Evolutionary conservation across 2,329 filamentous ascomycete genomes (phyloP), one percentile per base, ranked within the genome.

Genomic region (Paraconiothyrium brasiliense): DNA sequence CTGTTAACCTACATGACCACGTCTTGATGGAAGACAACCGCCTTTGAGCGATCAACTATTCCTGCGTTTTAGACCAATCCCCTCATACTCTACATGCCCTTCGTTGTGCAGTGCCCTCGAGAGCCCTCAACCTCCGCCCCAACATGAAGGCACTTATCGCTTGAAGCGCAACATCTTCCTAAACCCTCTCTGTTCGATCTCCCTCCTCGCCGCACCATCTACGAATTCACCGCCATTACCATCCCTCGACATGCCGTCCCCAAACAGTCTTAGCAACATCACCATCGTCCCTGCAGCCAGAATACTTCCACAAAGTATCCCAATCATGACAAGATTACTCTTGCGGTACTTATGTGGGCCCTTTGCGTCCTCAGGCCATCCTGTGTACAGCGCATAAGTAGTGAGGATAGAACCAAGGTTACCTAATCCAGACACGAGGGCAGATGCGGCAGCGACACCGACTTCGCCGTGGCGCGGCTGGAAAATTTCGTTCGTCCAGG

Each of bases 401-500:
- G 92, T 97, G 58, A 92, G 85, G 61, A 97, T 91, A 71, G 90
- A 93, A 34, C 93, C 93, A 20, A 96, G 82, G 72, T 97, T 97
- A 0, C 93, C 93, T 43, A 96, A 84, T 0, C 93, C 93, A 0
- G 92, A 95, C 0, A 97, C 93, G 11, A 97, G 84, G 2, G 93
- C 93, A 1, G 91, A 89, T 0, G 93, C 93, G 14, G 93, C 91
- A 4, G 93, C 93, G 7, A 97, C 93, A 58, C 93, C 93, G 24
- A 97, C 92, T 78, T 97, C 93, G 50, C 93, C 92, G 73, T 97
- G 93, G 13, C 93, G 90, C 35, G 87, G 86, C 80, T 97, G 93
- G 83, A 97, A 97, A 73, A 97, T 90, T 79, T 97, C 92, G 65
- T 89, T 92, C 35, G 92, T 93, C 93, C 93, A 97, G 39, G 93